Conservation (phyloP, 176 grass and related monocot genomes). For the Carex pumila region DNA sequence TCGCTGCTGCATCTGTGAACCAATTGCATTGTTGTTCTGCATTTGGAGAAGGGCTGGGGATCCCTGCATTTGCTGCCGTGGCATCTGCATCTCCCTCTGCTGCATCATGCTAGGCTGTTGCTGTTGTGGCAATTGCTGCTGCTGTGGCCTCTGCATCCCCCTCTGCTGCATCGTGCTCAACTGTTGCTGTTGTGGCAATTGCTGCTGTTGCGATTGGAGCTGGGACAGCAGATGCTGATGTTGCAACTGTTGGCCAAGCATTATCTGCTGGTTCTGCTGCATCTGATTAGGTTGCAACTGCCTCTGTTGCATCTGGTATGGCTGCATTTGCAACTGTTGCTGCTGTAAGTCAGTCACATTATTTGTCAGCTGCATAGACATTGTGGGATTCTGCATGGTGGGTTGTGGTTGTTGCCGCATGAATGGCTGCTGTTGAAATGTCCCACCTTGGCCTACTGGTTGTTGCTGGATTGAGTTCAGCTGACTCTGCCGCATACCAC, state of each 20-base stretch:
- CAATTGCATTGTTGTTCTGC: conserved; percentile 45
- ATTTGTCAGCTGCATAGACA: conserved; percentile 65
- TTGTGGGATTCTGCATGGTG: conserved; percentile 49
- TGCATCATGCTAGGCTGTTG: conserved; percentile 29
- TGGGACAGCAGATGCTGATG: conserved; percentile 56
- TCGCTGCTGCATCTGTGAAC: conserved; percentile 31
- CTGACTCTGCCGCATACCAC: conserved; percentile 47
- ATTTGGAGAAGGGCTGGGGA: conserved; percentile 56
- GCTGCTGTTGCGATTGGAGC: conserved; percentile 66
- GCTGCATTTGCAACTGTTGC: conserved; percentile 65
- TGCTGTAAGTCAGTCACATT: conserved; percentile 70
- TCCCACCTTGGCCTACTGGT: conserved; percentile 46
- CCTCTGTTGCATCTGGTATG: conserved; percentile 49
- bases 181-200: conserved; percentile 51
- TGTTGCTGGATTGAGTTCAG: conserved; percentile 69
- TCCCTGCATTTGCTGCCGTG: conserved; percentile 48
- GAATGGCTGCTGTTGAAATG: conserved; percentile 47
- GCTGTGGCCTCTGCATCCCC: conserved; percentile 22
- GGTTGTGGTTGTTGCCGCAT: conserved; percentile 43
- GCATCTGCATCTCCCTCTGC: conserved; percentile 8
- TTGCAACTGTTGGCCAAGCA: conserved; percentile 48
- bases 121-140: conserved; percentile 56
- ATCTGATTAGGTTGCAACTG: neutral
- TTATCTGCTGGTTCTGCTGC: conserved; percentile 36
- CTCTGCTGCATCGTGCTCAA: conserved; percentile 23